Conservation (phyloP, 2,329 filamentous ascomycete genomes). For the Ceratocystis harringtonii region DNA sequence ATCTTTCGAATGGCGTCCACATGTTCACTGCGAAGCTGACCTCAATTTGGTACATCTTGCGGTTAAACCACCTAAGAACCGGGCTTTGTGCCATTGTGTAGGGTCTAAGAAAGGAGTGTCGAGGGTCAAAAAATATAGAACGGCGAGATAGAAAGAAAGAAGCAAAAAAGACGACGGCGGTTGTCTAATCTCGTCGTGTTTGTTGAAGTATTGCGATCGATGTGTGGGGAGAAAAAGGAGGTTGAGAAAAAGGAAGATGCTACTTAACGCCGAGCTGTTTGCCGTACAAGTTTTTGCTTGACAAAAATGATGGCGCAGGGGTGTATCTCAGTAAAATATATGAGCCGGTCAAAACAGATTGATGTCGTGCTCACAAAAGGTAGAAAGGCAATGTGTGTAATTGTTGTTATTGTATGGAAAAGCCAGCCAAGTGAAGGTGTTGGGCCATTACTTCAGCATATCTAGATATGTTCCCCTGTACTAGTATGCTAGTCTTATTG, state of each 20-base stretch:
- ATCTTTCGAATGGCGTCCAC: slow-evolving; percentile 90
- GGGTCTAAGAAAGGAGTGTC: not conserved
- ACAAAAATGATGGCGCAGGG: not conserved
- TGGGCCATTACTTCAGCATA: not conserved
- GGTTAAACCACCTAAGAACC: slow-evolving; percentile 52
- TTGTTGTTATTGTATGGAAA: not conserved
- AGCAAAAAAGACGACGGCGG: not conserved
- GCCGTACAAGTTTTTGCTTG: not conserved
- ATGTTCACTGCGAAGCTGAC: slow-evolving; percentile 96
- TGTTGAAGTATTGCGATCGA: not conserved
- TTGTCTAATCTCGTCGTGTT: not conserved
- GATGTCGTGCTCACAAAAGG: not conserved
- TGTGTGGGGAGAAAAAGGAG: not conserved
- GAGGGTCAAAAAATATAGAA: not conserved
- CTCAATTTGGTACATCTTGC: slow-evolving; percentile 97
- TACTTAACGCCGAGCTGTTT: not conserved
- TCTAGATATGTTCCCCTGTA: not conserved
- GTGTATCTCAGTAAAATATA: not conserved
- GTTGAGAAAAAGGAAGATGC: not conserved
- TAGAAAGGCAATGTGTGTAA: not conserved
- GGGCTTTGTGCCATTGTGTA: slow-evolving; percentile 16
- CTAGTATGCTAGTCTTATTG: not conserved
- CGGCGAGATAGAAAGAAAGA: not conserved
- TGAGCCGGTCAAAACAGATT: not conserved
- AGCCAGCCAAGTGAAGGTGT: not conserved